These are phyloP conservation scores for Passalora sequoiae DNA, from an alignment of 2,329 filamentous ascomycete genomes.

Conservation along the genomic window DNA sequence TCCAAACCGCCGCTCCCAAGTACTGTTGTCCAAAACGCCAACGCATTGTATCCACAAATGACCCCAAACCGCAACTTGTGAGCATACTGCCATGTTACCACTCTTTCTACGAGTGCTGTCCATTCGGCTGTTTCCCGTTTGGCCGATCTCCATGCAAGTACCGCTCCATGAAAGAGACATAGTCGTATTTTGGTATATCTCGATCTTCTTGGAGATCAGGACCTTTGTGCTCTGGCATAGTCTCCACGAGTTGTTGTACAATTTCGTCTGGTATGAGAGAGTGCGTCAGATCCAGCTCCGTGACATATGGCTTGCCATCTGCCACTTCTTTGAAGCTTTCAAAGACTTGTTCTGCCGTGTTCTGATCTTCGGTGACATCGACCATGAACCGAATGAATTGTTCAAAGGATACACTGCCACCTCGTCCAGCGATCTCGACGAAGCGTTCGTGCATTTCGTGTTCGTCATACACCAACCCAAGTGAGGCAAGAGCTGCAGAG, in stretches of 20 bases:
- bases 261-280: conserved; percentile 94
- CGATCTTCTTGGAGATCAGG: conserved; percentile 83
- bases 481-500: conserved; percentile 86
- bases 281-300: conserved; percentile 92
- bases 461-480: conserved; percentile 93
- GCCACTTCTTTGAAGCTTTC: conserved; percentile 96
- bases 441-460: conserved; percentile 98
- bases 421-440: conserved; percentile 66
- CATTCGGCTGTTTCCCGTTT: conserved; percentile 10
- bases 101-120: conserved; percentile 7
- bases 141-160: conserved; percentile 33
- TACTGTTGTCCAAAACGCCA: conserved; percentile 3
- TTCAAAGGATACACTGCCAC: conserved; percentile 80
- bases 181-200: conserved; percentile 84
- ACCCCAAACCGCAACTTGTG: not conserved
- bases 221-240: conserved; percentile 78
- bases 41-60: no score
- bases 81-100: not conserved
- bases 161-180: conserved; percentile 94
- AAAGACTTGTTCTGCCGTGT: conserved; percentile 96
- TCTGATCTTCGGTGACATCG: conserved; percentile 96
- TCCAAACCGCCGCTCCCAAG: not conserved
- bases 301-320: conserved; percentile 97
- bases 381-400: conserved; percentile 99
- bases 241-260: conserved; percentile 82